Evolutionary conservation across 768 basidiomycete genomes (phyloP).

Genomic region (Chalciporus pseudorubinellus): DNA sequence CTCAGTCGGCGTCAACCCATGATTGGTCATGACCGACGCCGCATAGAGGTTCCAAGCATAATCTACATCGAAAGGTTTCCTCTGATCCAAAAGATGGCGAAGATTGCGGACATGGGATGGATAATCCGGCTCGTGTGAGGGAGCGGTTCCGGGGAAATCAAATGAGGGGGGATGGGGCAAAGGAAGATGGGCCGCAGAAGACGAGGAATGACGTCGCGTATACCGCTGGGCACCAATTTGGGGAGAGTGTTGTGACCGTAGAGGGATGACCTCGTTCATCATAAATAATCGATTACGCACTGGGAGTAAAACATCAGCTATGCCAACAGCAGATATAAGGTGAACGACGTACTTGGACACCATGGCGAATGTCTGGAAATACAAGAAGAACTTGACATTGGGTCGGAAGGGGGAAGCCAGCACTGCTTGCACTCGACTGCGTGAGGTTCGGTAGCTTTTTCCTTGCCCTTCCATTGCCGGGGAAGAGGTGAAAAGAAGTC

Average conservation of each 20-base stretch:
- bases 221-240: slow-evolving; percentile 15
- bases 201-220: slow-evolving; percentile 23
- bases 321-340: background rate
- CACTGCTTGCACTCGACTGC: slow-evolving; percentile 32
- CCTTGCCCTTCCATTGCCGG: slow-evolving; percentile 53
- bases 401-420: background rate
- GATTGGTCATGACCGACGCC: slow-evolving; percentile 3
- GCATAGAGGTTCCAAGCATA: slow-evolving; percentile 42
- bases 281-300: slow-evolving; percentile 37
- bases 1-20: slow-evolving; percentile 24
- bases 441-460: slow-evolving; percentile 35
- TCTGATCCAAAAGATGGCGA: slow-evolving; percentile 17
- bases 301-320: slow-evolving; percentile 15
- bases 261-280: slow-evolving; percentile 35
- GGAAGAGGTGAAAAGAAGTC: slow-evolving; percentile 60
- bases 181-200: slow-evolving; percentile 13
- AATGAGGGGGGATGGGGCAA: slow-evolving; percentile 8
- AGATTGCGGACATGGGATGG: slow-evolving; percentile 10
- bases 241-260: slow-evolving; percentile 18
- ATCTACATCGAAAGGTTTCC: slow-evolving; percentile 33
- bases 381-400: slow-evolving; percentile 45
- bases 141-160: slow-evolving; percentile 5
- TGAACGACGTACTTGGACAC: slow-evolving; percentile 41
- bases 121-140: slow-evolving; percentile 5
- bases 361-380: slow-evolving; percentile 46